Evolutionary conservation across 371 early-diverging fungal genomes (phyloP), one percentile per base, ranked within the genome.

Genomic region (Phascolomyces articulosus): DNA sequence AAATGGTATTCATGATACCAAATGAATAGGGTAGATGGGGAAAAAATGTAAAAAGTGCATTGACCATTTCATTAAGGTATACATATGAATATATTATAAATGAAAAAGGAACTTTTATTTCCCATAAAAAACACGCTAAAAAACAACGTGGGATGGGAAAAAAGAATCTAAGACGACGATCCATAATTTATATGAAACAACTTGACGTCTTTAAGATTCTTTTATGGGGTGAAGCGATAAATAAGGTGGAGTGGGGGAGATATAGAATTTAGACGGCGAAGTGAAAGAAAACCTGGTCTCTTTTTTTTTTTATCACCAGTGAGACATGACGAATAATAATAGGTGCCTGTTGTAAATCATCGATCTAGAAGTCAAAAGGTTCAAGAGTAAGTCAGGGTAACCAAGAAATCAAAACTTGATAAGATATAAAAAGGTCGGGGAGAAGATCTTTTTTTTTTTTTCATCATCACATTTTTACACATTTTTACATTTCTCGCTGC

Each of bases 401-500:
- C 1, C 51, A 34, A n/a, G 34, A 34, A 34, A 34, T 11, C 51
- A 20, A 24, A 6, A 20, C 15, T 7, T 0, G 44, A 13, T 1
- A 24, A 24, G 23, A 49, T 8, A 56, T 16, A 20, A 40, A 57
- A 57, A 40, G 57, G 13, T 15, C 26, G 34, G 34, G 2, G 3
- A 34, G 6, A 34, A 9, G 34, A 57, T 38, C 57, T 28, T 13
- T 59, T 47, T 59, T 27, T 44, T 28, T 21, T 60, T 29, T 49
- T 27, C 29, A 16, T 47, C 38, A 44, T 53, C 23, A 26, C 48
- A 34, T 47, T 29, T 38, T 40, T 38, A 31, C 16, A 34, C 11
- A 6, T 34, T 9, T 34, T 34, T 34, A 9, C 34, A 6, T 2
- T 20, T 41, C 9, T 63, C 27, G 63, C 63, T 63, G 63, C 63